These are phyloP conservation scores for Candida methanosorbosa DNA, from an alignment of 805 yeast genomes.

Conservation along the genomic window DNA sequence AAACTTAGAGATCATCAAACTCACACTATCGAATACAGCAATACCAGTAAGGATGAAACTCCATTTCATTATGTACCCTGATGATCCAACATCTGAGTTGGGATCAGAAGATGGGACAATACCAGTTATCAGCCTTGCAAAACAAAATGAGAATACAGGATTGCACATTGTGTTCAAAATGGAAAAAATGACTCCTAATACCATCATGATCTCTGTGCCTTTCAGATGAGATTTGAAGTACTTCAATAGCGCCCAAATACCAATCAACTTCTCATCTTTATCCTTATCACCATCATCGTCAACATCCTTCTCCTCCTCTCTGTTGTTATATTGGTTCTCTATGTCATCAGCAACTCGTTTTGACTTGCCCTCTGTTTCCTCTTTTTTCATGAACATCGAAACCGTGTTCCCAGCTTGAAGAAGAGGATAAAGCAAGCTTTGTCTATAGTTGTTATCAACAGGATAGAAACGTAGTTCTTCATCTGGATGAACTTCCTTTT, in stretches of 20 bases:
- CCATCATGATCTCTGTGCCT: conserved; percentile 3
- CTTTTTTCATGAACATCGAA: too few species aligned
- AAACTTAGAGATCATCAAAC: conserved; percentile 41
- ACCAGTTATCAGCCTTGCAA: conserved; percentile 60
- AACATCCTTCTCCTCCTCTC: not conserved
- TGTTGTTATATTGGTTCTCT: not conserved
- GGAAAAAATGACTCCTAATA: conserved; percentile 45
- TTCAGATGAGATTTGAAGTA: conserved; percentile 11
- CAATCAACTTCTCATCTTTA: conserved; percentile 12
- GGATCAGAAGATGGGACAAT: conserved; percentile 41
- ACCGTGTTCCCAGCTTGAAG: too few species aligned
- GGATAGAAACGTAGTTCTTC: too few species aligned
- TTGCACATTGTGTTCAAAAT: conserved; percentile 52
- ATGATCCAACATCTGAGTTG: conserved; percentile 18
- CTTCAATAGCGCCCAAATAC: conserved; percentile 22
- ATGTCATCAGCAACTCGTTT: not conserved
- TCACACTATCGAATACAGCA: conserved; percentile 54
- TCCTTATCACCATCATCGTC: conserved; percentile 3
- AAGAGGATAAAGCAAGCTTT: too few species aligned
- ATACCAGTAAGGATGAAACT: conserved; percentile 54
- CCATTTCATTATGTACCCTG: conserved; percentile 45
- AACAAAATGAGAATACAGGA: conserved; percentile 73
- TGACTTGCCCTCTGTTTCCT: too few species aligned
- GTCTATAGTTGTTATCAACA: not conserved
- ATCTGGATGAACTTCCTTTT: too few species aligned